Conservation (phyloP, 306 rosid genomes). For the Lathyrus aphaca region DNA sequence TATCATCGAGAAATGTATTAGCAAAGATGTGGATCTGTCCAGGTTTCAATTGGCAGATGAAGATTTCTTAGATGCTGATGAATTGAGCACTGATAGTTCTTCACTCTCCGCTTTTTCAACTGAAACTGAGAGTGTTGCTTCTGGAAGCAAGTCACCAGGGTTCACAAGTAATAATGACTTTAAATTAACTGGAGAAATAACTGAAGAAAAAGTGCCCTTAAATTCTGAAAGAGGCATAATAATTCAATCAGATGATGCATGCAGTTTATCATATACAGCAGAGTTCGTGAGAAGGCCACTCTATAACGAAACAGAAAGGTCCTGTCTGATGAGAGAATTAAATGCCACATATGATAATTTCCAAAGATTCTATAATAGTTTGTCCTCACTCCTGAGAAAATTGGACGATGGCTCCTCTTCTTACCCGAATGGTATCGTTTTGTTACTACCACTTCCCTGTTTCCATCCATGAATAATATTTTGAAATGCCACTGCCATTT, state of each 20-base stretch:
- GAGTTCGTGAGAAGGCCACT: slow-evolving; percentile 35
- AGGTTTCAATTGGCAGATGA: slow-evolving; percentile 39
- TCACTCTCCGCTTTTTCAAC: slow-evolving; percentile 65
- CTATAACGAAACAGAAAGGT: slow-evolving; percentile 36
- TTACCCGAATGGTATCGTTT: slow-evolving; percentile 54
- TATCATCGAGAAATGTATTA: slow-evolving; percentile 51
- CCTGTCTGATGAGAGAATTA: slow-evolving; percentile 62
- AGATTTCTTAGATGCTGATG: slow-evolving; percentile 54
- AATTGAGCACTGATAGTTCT: slow-evolving; percentile 63
- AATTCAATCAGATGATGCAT: slow-evolving; percentile 41
- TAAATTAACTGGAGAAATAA: slow-evolving; percentile 38
- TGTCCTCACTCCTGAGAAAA: slow-evolving; percentile 50
- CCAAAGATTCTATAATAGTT: slow-evolving; percentile 45
- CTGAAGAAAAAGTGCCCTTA: slow-evolving; percentile 34
- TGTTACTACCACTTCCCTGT: slow-evolving; percentile 40
- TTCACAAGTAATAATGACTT: slow-evolving; percentile 34
- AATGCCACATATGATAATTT: slow-evolving; percentile 50
- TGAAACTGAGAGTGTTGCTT: slow-evolving; percentile 50
- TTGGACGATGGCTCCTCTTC: slow-evolving; percentile 44
- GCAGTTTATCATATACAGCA: slow-evolving; percentile 42
- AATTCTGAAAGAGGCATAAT: slow-evolving; percentile 41
- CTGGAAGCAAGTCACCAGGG: slow-evolving; percentile 39
- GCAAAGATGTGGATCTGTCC: slow-evolving; percentile 39
- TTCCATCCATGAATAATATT: slow-evolving; percentile 9
- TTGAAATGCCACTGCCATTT: slow-evolving; percentile 13